Percentiles rank a stretch among this genome's conserved stretches.
phyloP scores from a whole-genome alignment of 1,284 basidiomycete species.

The Malassezia arunalokei region DNA sequence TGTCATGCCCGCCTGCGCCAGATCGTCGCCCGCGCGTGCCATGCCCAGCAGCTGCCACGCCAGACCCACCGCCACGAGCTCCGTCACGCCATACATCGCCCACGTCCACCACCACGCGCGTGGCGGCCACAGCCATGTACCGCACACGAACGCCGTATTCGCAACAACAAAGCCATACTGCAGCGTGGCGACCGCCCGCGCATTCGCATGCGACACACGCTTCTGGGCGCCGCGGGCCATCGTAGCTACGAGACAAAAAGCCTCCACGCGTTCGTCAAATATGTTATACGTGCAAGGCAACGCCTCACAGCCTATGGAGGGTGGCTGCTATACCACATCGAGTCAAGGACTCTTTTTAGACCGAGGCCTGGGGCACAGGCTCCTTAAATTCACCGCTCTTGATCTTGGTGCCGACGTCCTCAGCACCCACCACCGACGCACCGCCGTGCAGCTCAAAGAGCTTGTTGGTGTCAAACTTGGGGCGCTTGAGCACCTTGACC shows the following conservation, averaged over 20 bases:
- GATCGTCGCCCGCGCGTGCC: constrained; percentile 40
- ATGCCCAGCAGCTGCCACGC: constrained; percentile 38
- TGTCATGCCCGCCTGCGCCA: constrained; percentile 40
- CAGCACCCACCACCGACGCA: constrained; percentile 39
- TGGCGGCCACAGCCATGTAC: constrained; percentile 16
- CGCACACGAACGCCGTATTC: constrained; percentile 30
- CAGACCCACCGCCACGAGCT: constrained; percentile 32
- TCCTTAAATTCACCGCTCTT: constrained; percentile 78
- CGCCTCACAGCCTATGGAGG: no score
- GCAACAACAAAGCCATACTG: constrained; percentile 34
- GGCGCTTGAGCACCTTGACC: constrained; percentile 79
- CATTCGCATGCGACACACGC: constrained; percentile 30
- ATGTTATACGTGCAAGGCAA: not conserved
- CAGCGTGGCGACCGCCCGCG: constrained; percentile 25
- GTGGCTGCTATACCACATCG: not conserved
- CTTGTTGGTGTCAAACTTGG: constrained; percentile 90
- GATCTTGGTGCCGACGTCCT: constrained; percentile 79
- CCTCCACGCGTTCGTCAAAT: not conserved
- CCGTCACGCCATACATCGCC: constrained; percentile 31
- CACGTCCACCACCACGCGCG: constrained; percentile 7
- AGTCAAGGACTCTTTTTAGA: constrained; percentile 23
- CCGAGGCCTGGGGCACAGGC: constrained; percentile 70
- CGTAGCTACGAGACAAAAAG: not conserved
- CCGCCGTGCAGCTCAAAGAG: constrained; percentile 90
- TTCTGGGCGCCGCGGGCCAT: constrained; percentile 24